Evolutionary conservation across 2,329 filamentous ascomycete species (phyloP).

Genomic region (Monilinia aucupariae): DNA sequence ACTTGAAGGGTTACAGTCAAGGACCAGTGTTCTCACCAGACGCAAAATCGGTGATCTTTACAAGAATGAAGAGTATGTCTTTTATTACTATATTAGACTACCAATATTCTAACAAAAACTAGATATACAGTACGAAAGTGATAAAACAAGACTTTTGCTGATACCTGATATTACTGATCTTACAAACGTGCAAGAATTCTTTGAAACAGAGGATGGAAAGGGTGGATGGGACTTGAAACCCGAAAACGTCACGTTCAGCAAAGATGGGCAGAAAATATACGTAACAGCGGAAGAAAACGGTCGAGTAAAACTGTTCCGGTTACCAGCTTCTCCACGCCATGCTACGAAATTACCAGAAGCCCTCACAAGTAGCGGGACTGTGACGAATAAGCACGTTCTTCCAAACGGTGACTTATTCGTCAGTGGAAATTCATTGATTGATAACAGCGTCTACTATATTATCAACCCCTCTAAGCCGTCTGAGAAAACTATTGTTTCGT

Average conservation of each 20-base stretch:
- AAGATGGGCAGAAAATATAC: constrained; percentile 58
- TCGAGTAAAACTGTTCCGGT: constrained; percentile 54
- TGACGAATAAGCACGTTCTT: constrained; percentile 50
- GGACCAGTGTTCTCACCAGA: constrained; percentile 69
- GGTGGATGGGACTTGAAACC: constrained; percentile 58
- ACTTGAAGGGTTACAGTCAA: constrained; percentile 58
- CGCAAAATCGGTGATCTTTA: constrained; percentile 66
- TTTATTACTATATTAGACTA: background rate
- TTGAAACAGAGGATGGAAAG: constrained; percentile 54
- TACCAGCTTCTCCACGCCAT: constrained; percentile 50
- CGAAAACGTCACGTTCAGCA: constrained; percentile 52
- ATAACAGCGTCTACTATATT: constrained; percentile 65
- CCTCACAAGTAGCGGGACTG: constrained; percentile 49
- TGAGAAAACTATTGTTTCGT: constrained; percentile 47
- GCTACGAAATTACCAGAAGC: constrained; percentile 45
- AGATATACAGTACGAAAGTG: constrained; percentile 67
- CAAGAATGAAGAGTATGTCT: constrained; percentile 61
- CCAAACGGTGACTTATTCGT: constrained; percentile 52
- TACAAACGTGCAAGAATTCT: constrained; percentile 56
- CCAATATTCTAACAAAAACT: background rate
- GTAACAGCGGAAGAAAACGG: constrained; percentile 70
- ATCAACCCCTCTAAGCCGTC: constrained; percentile 39
- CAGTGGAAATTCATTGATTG: constrained; percentile 62
- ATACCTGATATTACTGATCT: constrained; percentile 56
- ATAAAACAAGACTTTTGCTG: constrained; percentile 65